Evolutionary conservation across 2,329 filamentous ascomycete species (phyloP).

Genomic region (Thielaviopsis euricoi): DNA sequence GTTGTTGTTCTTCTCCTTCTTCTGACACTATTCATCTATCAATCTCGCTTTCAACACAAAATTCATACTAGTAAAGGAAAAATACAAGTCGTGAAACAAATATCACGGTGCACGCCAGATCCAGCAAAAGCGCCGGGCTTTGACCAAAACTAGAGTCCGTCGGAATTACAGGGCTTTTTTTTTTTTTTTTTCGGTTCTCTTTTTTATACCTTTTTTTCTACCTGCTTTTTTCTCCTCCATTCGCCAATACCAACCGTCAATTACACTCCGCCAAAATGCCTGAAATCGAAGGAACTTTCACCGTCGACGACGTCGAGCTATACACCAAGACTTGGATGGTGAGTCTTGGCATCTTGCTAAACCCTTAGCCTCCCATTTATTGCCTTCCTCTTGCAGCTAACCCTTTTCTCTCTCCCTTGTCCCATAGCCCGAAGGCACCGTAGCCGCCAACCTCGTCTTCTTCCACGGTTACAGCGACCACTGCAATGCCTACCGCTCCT

Average conservation of each 20-base stretch:
- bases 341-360: constrained; percentile 15
- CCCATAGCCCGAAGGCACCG: constrained; percentile 33
- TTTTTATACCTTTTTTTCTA: background rate
- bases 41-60: too few relatives aligned
- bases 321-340: constrained; percentile 45
- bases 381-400: background rate
- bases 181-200: background rate
- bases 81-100: too few relatives aligned
- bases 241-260: background rate
- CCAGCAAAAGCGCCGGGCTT: background rate
- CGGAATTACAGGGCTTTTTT: background rate
- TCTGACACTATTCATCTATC: too few relatives aligned
- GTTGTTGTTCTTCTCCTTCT: too few relatives aligned
- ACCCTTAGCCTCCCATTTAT: background rate
- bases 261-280: constrained; percentile 2
- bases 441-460: constrained; percentile 60
- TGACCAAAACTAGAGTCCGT: background rate
- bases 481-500: constrained; percentile 55
- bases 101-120: too few relatives aligned
- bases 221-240: background rate
- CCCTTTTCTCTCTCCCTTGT: background rate
- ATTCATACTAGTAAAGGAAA: too few relatives aligned
- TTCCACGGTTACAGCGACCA: constrained; percentile 87
- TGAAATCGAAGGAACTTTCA: constrained; percentile 33
- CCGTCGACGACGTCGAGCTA: constrained; percentile 27